phyloP scores from a whole-genome alignment of 1,139 yeast species.

The Protomyces lactucae-debilis region DNA sequence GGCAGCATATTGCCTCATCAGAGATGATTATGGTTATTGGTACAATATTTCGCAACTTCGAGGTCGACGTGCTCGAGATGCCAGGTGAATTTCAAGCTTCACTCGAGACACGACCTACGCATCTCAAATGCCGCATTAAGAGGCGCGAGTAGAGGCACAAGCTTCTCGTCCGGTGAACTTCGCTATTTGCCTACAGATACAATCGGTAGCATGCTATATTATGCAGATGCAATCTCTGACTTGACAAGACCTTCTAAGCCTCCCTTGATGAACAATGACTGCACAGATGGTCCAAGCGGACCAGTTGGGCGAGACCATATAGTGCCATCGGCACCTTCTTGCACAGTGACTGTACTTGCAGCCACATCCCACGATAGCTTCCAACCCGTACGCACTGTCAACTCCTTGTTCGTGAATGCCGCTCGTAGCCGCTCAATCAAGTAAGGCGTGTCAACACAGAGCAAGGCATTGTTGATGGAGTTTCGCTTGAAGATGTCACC shows the following conservation, averaged over 20 bases:
- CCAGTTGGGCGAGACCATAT: constrained; percentile 77
- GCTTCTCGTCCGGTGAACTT: too few relatives aligned
- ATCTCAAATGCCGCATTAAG: too few relatives aligned
- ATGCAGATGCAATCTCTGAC: constrained; percentile 39
- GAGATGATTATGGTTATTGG: too few relatives aligned
- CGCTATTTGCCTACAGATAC: too few relatives aligned
- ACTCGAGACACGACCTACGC: too few relatives aligned
- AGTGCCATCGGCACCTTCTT: constrained; percentile 57
- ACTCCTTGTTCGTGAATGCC: constrained; percentile 56
- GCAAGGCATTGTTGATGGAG: constrained; percentile 88
- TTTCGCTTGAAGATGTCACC: constrained; percentile 95
- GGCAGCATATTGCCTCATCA: too few relatives aligned
- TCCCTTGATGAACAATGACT: constrained; percentile 93
- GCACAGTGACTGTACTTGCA: constrained; percentile 69
- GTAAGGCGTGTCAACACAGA: constrained; percentile 89
- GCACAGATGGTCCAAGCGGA: constrained; percentile 89
- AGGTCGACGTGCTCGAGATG: too few relatives aligned
- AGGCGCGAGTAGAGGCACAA: too few relatives aligned
- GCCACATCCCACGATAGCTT: constrained; percentile 89
- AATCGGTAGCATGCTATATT: neutral
- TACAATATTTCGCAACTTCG: too few relatives aligned
- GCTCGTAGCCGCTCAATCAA: constrained; percentile 72
- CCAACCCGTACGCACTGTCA: constrained; percentile 94
- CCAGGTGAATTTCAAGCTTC: too few relatives aligned
- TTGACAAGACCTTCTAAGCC: constrained; percentile 98